phyloP scores from a whole-genome alignment of 768 basidiomycete species.

The Cystobasidium ongulense region DNA sequence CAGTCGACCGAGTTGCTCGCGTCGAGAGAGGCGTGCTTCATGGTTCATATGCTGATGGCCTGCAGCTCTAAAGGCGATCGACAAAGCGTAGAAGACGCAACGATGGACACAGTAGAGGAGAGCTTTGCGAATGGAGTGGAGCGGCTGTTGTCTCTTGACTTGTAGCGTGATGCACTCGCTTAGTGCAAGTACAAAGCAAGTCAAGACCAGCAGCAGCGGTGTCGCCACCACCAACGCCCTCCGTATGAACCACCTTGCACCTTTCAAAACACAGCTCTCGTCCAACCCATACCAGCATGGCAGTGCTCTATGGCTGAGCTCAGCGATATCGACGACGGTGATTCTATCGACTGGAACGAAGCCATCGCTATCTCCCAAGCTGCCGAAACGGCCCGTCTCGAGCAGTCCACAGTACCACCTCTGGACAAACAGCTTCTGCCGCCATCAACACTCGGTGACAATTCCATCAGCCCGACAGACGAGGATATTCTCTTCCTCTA shows the following conservation, averaged over 20 bases:
- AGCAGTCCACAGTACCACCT: neutral
- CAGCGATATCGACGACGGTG: slow-evolving; percentile 10
- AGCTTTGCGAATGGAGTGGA: neutral
- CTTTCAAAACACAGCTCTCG: neutral
- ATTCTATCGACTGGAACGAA: slow-evolving; percentile 27
- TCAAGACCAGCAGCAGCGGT: neutral
- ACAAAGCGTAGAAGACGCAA: too few relatives aligned
- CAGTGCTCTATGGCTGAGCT: slow-evolving; percentile 5
- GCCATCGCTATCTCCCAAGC: slow-evolving; percentile 2
- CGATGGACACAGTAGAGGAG: too few relatives aligned
- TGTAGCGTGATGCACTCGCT: too few relatives aligned
- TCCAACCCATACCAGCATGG: neutral
- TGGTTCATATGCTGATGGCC: too few relatives aligned
- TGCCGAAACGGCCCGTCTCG: neutral
- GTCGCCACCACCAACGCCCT: neutral
- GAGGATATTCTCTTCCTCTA: slow-evolving; percentile 23
- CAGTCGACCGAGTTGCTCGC: neutral
- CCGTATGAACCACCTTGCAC: neutral
- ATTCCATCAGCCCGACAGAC: neutral
- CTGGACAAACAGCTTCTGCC: neutral
- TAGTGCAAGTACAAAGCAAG: too few relatives aligned
- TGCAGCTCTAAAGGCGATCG: too few relatives aligned
- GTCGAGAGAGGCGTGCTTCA: too few relatives aligned
- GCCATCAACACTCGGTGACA: neutral
- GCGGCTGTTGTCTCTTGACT: too few relatives aligned